phyloP scores from a whole-genome alignment of 1,284 basidiomycete species.

The Meira miltonrushii region DNA sequence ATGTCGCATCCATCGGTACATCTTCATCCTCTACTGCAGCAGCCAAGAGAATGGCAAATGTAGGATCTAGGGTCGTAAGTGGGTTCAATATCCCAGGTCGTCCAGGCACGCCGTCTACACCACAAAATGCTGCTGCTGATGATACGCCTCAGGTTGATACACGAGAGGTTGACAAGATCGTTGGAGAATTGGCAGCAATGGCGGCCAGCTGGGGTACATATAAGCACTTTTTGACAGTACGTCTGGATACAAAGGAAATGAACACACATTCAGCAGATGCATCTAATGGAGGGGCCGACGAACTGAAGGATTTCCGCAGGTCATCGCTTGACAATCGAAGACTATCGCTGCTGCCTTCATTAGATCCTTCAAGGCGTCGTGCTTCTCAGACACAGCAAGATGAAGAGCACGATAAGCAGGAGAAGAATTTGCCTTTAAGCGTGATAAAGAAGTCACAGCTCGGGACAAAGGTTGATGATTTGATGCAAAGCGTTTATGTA shows the following conservation, averaged over 20 bases:
- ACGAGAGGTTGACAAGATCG: slow-evolving; percentile 78
- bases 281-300: neutral
- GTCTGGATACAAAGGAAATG: slow-evolving; percentile 54
- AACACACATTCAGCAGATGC: neutral
- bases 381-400: neutral
- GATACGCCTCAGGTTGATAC: slow-evolving; percentile 56
- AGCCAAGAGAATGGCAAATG: neutral
- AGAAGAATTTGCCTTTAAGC: neutral
- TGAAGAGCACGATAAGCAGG: neutral
- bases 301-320: slow-evolving; percentile 2
- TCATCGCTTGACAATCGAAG: neutral
- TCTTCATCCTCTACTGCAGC: neutral
- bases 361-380: neutral
- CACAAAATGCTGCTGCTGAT: neutral
- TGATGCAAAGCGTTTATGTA: slow-evolving; percentile 68
- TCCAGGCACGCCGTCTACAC: slow-evolving; percentile 5
- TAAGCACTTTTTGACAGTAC: slow-evolving; percentile 73
- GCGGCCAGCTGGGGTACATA: slow-evolving; percentile 87
- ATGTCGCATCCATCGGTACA: slow-evolving; percentile 11
- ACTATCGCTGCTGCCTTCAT: neutral
- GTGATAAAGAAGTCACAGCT: slow-evolving; percentile 56
- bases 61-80: neutral
- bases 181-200: slow-evolving; percentile 82
- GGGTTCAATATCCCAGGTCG: slow-evolving; percentile 13
- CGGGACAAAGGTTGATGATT: slow-evolving; percentile 58